Percentiles rank a stretch among this genome's conserved stretches.
These are phyloP conservation scores for Pleurotus platypus DNA, from an alignment of 768 basidiomycete species.

Conservation along the genomic window DNA sequence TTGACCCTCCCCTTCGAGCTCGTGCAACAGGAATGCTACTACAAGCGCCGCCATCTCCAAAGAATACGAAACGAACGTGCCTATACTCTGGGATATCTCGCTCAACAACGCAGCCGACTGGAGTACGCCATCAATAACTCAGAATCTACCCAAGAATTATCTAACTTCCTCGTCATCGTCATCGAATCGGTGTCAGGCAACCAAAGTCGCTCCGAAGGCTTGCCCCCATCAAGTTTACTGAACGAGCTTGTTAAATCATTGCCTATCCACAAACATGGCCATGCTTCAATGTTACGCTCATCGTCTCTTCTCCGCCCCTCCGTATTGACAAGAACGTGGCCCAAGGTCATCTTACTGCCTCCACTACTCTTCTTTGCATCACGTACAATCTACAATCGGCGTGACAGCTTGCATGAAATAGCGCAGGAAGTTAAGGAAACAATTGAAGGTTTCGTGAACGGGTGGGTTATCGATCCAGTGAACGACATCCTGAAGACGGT, in stretches of 20 bases:
- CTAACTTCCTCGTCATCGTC: slow-evolving; percentile 15
- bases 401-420: slow-evolving; percentile 52
- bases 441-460: slow-evolving; percentile 64
- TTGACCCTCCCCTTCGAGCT: slow-evolving; percentile 56
- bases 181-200: slow-evolving; percentile 7
- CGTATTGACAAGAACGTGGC: slow-evolving; percentile 72
- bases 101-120: slow-evolving; percentile 49
- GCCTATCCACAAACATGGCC: slow-evolving; percentile 24
- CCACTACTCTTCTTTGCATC: slow-evolving; percentile 54
- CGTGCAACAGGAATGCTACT: slow-evolving; percentile 61
- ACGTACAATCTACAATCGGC: slow-evolving; percentile 53
- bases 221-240: background rate
- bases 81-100: slow-evolving; percentile 59
- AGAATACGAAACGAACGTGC: slow-evolving; percentile 67
- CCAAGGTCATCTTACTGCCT: slow-evolving; percentile 73
- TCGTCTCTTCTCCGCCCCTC: slow-evolving; percentile 62
- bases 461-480: slow-evolving; percentile 88
- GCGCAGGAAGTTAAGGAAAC: slow-evolving; percentile 65
- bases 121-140: slow-evolving; percentile 23
- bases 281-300: slow-evolving; percentile 22
- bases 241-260: slow-evolving; percentile 20
- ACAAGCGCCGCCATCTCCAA: slow-evolving; percentile 58
- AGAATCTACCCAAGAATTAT: slow-evolving; percentile 15
- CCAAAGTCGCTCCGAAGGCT: background rate
- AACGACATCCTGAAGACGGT: slow-evolving; percentile 80